These are phyloP conservation scores for Hanseniaspora occidentalis DNA, from an alignment of 805 yeast species.

Conservation along the genomic window DNA sequence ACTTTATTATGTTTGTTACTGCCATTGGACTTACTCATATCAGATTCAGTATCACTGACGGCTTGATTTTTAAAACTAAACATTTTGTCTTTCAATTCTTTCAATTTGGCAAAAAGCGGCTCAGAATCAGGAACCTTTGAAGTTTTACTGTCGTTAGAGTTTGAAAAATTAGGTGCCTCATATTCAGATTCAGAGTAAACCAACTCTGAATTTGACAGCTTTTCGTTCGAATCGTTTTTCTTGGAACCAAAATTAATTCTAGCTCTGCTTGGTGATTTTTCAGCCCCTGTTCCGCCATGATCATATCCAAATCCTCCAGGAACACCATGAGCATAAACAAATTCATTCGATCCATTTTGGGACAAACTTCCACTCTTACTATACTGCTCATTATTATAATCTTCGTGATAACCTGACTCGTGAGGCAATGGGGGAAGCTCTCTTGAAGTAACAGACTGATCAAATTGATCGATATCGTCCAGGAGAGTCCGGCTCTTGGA, in stretches of 20 bases:
- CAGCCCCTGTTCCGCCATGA: background rate
- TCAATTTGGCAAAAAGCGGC: slow-evolving; percentile 24
- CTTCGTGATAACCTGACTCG: slow-evolving; percentile 7
- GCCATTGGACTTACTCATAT: slow-evolving; percentile 5
- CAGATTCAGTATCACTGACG: background rate
- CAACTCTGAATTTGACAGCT: too few relatives aligned
- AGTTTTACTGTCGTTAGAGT: background rate
- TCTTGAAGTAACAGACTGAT: slow-evolving; percentile 18
- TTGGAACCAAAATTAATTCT: background rate
- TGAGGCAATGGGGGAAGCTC: slow-evolving; percentile 24
- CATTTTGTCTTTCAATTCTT: slow-evolving; percentile 22
- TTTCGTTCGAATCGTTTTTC: background rate
- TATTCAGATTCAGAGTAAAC: background rate
- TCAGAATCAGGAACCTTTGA: slow-evolving; percentile 6
- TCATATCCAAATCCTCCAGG: background rate
- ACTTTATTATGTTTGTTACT: slow-evolving; percentile 11
- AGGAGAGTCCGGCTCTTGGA: background rate
- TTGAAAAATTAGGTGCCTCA: background rate
- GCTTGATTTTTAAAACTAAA: slow-evolving; percentile 23
- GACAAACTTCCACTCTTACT: background rate
- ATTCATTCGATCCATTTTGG: too few relatives aligned
- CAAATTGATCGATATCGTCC: slow-evolving; percentile 12
- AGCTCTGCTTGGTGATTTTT: background rate
- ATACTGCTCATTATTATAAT: background rate
- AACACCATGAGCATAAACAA: background rate